Base-by-base conservation (phyloP, 441 rosid genomes). In the Viola pubescens region DNA sequence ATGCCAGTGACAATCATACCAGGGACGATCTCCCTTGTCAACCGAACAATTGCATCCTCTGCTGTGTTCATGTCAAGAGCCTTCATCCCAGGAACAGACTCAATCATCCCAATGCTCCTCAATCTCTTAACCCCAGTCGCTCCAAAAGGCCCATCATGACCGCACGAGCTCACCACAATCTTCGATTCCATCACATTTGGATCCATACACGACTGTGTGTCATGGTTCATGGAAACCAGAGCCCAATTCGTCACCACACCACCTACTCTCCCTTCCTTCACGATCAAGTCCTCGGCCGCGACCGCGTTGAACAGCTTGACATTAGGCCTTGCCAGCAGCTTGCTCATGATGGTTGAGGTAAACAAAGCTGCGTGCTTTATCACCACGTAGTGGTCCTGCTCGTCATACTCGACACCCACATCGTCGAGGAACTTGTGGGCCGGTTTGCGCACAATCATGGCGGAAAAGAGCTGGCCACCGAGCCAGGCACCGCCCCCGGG, bases 401-500 rank as follows among this genome's bases (percentile, higher is more conserved):
- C 97, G 48, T 89, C 97, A 63, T 87, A 89, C 61, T 81, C 83
- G 10, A 89, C 68, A 4, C 70, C 89, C 3, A 89, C 77, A 80
- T 89, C 95, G 39, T 85, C 86, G 0, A 89, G 76, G 76, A 89
- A 89, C 45, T 65, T 52, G 58, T 89, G 92, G 10, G 95, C 97
- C 46, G 97, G 95, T 68, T 89, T 89, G 43, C 95, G 82, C 63
- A 89, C 97, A 69, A 89, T 86, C 97, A 89, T 89, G 65, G 97
- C 88, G 60, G 97, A 89, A 80, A 89, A 89, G 58, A 89, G 84
- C 77, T 89, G 95, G 62, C 97, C 92, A 39, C 97, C 94, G 52
- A 89, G 95, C 97, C 95, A 87, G 2, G 95, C 95, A 38, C 97
- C 97, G 54, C 97, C 95, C 5, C 95, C 97, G 3, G 97, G 97